Conservation (phyloP, 83 land plant genomes). For the Thuja plicata region DNA sequence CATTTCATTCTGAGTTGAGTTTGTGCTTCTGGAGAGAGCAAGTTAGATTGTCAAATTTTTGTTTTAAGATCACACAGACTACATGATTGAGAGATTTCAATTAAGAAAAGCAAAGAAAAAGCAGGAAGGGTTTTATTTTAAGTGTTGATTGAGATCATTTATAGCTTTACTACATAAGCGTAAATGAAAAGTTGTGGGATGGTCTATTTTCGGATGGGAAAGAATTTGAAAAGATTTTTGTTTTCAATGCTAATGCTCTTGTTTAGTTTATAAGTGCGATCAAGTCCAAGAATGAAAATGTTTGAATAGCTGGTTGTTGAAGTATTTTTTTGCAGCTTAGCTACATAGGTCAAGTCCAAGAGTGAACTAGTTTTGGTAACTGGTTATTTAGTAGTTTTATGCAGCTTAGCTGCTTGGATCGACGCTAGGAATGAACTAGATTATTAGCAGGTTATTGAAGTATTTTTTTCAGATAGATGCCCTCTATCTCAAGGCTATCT, state of each 20-base stretch:
- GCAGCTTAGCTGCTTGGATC: neutral
- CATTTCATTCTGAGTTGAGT: neutral
- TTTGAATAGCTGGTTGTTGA: neutral
- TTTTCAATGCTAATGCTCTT: neutral
- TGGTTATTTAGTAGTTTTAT: neutral
- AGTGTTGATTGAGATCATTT: neutral
- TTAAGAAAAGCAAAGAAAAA: neutral
- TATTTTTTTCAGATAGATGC: neutral
- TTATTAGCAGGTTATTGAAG: neutral
- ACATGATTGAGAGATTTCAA: neutral
- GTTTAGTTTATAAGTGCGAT: neutral
- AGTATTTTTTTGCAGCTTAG: neutral
- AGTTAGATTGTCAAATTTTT: neutral
- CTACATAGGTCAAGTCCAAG: neutral
- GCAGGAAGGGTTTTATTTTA: neutral
- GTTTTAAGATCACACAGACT: neutral
- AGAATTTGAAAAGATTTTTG: neutral
- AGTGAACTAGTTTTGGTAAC: neutral
- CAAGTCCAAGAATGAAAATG: neutral
- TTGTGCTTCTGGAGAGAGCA: neutral
- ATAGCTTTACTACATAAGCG: neutral
- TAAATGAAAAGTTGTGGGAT: neutral
- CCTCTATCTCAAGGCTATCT: neutral
- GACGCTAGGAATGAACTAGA: neutral
- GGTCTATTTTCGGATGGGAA: neutral